Percentiles rank a stretch among this genome's conserved stretches.
Evolutionary conservation across 306 rosid genomes (phyloP).

Genomic region (Pterocarpus macrocarpus): DNA sequence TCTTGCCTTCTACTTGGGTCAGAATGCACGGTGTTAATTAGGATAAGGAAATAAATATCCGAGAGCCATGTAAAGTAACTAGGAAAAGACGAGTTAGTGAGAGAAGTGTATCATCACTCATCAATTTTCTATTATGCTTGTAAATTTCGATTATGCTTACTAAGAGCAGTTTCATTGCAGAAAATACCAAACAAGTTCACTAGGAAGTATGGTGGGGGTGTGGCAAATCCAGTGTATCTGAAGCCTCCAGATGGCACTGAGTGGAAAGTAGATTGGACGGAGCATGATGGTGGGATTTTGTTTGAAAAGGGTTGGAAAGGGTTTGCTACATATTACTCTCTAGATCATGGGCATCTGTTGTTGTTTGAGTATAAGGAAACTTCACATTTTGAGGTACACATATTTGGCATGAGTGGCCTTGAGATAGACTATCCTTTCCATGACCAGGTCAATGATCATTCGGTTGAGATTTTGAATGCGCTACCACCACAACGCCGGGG

Average conservation of each 20-base stretch:
- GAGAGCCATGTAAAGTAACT: too few relatives aligned
- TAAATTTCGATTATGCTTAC: not conserved
- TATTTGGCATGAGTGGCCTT: constrained; percentile 22
- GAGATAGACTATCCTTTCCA: not conserved
- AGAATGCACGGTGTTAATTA: too few relatives aligned
- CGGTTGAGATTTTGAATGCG: not conserved
- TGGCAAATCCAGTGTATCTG: not conserved
- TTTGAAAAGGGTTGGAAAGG: constrained; percentile 13
- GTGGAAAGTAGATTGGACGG: not conserved
- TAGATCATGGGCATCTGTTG: not conserved
- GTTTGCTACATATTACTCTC: not conserved
- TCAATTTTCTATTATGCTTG: too few relatives aligned
- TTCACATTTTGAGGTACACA: constrained; percentile 2
- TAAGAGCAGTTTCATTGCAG: not conserved
- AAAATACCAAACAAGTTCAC: not conserved
- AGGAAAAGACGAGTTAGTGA: too few relatives aligned
- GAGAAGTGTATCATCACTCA: too few relatives aligned
- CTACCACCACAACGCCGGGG: not conserved
- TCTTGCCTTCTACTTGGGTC: too few relatives aligned
- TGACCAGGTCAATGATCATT: not conserved
- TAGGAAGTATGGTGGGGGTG: not conserved
- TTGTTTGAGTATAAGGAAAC: constrained; percentile 10
- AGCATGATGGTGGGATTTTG: not conserved
- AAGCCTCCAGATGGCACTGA: not conserved
- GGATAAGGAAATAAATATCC: too few relatives aligned